phyloP scores from a whole-genome alignment of 139 green algal genomes.

The Micromonas commoda region DNA sequence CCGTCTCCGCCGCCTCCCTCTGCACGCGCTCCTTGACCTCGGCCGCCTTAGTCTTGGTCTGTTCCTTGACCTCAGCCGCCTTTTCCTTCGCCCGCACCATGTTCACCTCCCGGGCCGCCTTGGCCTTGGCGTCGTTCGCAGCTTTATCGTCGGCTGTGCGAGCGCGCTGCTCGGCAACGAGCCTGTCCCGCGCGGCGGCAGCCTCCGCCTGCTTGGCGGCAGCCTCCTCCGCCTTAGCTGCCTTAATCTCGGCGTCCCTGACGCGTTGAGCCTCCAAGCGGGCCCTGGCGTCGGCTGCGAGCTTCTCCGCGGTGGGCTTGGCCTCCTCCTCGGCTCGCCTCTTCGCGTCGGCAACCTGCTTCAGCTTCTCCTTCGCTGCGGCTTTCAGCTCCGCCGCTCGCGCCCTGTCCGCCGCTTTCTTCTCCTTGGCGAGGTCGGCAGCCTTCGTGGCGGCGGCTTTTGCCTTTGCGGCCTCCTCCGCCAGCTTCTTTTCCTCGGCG shows the following conservation, averaged over 20 bases:
- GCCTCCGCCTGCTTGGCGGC: no score
- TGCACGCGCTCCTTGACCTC: neutral
- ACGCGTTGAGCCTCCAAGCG: no score
- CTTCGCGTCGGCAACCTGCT: neutral
- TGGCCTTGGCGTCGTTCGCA: neutral
- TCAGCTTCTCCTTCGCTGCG: neutral
- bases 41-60: neutral
- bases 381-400: neutral
- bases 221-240: no score
- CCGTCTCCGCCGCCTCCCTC: no score
- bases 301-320: neutral
- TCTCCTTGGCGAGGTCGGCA: neutral
- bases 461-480: neutral
- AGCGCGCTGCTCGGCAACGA: no score
- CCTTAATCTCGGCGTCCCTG: no score
- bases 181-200: no score
- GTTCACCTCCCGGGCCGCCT: neutral
- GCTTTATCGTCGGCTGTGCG: no score
- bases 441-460: neutral
- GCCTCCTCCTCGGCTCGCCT: neutral
- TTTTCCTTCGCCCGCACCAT: neutral
- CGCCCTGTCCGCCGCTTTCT: neutral
- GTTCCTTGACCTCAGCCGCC: neutral
- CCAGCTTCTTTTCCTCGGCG: neutral
- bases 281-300: no score